A percentile compares a stretch with the other conserved stretches of the same genome.
Conservation (phyloP, 768 basidiomycete genomes). For the Rhizopogon sp. region DNA sequence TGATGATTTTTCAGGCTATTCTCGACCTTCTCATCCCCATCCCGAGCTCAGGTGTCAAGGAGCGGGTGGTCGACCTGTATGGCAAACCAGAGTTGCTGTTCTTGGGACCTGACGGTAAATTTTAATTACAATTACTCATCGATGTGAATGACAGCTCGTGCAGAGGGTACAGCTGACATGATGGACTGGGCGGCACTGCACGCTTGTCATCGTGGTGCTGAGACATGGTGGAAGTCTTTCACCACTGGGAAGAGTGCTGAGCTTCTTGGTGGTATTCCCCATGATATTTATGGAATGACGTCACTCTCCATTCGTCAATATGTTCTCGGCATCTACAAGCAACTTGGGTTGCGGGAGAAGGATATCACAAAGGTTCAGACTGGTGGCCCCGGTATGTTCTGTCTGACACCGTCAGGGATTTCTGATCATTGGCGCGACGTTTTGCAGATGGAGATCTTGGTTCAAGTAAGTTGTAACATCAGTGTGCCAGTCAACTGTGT, state of each 20-base stretch:
- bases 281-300: conserved; percentile 91
- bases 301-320: conserved; percentile 93
- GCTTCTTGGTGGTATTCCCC: conserved; percentile 88
- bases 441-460: conserved; percentile 86
- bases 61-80: conserved; percentile 83
- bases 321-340: conserved; percentile 90
- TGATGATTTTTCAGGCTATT: conserved; percentile 49
- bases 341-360: conserved; percentile 88
- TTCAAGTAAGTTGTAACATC: conserved; percentile 59
- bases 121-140: not conserved
- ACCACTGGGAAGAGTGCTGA: conserved; percentile 93
- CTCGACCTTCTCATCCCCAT: conserved; percentile 96
- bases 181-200: conserved; percentile 99
- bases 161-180: conserved; percentile 95
- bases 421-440: conserved; percentile 1
- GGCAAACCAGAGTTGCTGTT: conserved; percentile 89
- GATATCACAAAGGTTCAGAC: conserved; percentile 98
- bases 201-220: conserved; percentile 82
- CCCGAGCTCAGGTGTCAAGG: conserved; percentile 95
- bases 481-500: not conserved
- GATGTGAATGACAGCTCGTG: conserved; percentile 4
- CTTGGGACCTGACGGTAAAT: conserved; percentile 87
- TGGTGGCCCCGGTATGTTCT: conserved; percentile 75
- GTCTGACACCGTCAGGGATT: not conserved
- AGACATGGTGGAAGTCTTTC: conserved; percentile 98